Evolutionary conservation across 2,329 filamentous ascomycete genomes (phyloP), one percentile per base, ranked within the genome.

Genomic region (Paraphaeosphaeria minitans): DNA sequence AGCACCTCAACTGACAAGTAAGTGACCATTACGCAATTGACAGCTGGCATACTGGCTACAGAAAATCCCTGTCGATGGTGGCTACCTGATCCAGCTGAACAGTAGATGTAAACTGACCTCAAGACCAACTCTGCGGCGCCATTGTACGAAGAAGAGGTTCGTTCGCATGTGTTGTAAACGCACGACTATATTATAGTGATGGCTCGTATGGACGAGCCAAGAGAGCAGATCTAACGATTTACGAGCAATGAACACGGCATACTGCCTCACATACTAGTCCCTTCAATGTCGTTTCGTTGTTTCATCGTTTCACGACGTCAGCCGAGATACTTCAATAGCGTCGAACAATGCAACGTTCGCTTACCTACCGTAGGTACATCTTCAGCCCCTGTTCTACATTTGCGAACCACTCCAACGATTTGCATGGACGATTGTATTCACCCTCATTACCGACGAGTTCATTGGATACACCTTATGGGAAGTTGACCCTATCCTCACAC

Each of bases 1-100:
- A 81, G 64, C 84, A 83, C 61, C 68, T 83, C 13, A 84, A 84
- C 58, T 82, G 81, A 8, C 71, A 69, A 46, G 54, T 61, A 53
- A 33, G 59, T 60, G 5, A 27, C 22, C 22, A 6, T 49, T 14
- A 37, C 7, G 16, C 39, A 19, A 43, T 16, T n/a, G 29, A 12
- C 33, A 24, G 29, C 58, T 58, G 22, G 58, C 33, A 12, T 43
- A 1, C 14, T 12, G 4, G 4, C 4, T 39, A 14, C 46, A 71
- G 69, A 80, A 76, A 1, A 71, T 84, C 22, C 77, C 80, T 1
- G 81, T 86, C 5, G 84, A 86, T 68, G 84, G 84, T 6, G 84
- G 83, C 0, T 86, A 85, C 45, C 53, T 71, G 12, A 72, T 75
- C 31, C 72, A 75, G 73, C 68, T 19, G 73, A 73, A 43, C 72